Evolutionary conservation across 805 yeast genomes (phyloP).

Genomic region (Barnettozyma californica): DNA sequence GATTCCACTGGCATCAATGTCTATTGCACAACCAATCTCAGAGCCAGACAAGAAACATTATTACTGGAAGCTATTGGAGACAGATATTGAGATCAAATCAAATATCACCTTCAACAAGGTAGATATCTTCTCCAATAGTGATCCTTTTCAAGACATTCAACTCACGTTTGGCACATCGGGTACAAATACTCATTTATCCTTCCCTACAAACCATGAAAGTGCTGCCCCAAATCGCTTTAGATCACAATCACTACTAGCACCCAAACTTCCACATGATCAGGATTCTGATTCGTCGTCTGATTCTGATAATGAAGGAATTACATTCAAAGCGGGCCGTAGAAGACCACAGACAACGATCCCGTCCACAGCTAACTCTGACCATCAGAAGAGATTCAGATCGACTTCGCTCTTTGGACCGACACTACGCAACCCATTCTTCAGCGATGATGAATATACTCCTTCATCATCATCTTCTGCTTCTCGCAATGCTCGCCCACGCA

Average conservation of each 20-base stretch:
- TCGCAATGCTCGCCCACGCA: neutral
- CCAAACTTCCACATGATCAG: slow-evolving; percentile 6
- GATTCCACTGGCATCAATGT: slow-evolving; percentile 33
- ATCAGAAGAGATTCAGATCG: slow-evolving; percentile 24
- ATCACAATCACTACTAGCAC: slow-evolving; percentile 20
- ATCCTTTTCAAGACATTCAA: slow-evolving; percentile 24
- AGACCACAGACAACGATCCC: slow-evolving; percentile 11
- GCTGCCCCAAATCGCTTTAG: slow-evolving; percentile 16
- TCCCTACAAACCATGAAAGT: slow-evolving; percentile 12
- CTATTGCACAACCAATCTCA: slow-evolving; percentile 19
- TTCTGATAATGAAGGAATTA: slow-evolving; percentile 24
- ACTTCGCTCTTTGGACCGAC: slow-evolving; percentile 23
- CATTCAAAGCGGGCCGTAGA: slow-evolving; percentile 18
- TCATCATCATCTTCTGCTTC: neutral
- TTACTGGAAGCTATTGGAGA: slow-evolving; percentile 22
- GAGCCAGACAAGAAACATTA: slow-evolving; percentile 4
- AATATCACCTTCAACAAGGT: slow-evolving; percentile 10
- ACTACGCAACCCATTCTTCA: slow-evolving; percentile 20
- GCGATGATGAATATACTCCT: slow-evolving; percentile 5
- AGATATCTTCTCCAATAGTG: slow-evolving; percentile 16
- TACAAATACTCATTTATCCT: slow-evolving; percentile 14
- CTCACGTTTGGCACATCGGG: slow-evolving; percentile 16
- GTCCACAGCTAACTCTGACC: slow-evolving; percentile 2
- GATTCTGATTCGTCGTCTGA: slow-evolving; percentile 14
- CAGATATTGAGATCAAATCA: slow-evolving; percentile 22